Base-by-base conservation (phyloP, 2,329 filamentous ascomycete species). In the Fusarium sp. region DNA sequence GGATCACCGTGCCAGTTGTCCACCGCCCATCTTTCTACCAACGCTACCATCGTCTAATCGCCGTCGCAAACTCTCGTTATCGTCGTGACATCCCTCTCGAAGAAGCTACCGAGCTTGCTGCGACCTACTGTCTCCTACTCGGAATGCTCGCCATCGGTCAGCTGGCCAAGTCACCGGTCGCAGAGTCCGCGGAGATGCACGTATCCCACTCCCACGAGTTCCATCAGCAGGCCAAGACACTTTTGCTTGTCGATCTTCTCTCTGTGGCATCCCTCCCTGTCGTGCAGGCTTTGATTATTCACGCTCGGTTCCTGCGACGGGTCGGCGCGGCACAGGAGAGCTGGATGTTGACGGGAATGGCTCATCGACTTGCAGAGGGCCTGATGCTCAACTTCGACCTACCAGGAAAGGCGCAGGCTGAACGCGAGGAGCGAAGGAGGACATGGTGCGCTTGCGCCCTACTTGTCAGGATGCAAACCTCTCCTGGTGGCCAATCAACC, bases 61-160 rank as follows among this genome's bases (percentile, higher is more conserved):
- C 73, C 22, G 73, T 75, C 13, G 63, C 73, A 28, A 75, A 75
- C 59, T 75, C 73, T 31, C 63, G 73, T 2, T 75, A 75, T 22
- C 73, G 73, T 34, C 72, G 73, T 17, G 73, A 75, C 9, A 75
- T 75, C 2, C 72, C 73, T 2, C 63, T 75, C 18, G 64, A 71
- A 15, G 73, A 75, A 44, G 73, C 73, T 5, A 74, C 65, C 10
- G 73, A 75, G 34, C 64, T 75, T 10, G 72, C 73, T 8, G 60
- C 73, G 1, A 75, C 73, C 4, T 74, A 72, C 20, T 63, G 62
- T 3, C 71, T 75, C 1, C 52, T 75, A 1, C 45, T 75, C 22
- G 73, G 73, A 17, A 75, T 75, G 68, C 68, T 75, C 17, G 73
- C 73, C 31, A 63, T 73, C 45, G 73, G 73, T 0, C 73, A 75